These are phyloP conservation scores for Penicillium samsonianum DNA, from an alignment of 495 filamentous ascomycete genomes.

Conservation along the genomic window DNA sequence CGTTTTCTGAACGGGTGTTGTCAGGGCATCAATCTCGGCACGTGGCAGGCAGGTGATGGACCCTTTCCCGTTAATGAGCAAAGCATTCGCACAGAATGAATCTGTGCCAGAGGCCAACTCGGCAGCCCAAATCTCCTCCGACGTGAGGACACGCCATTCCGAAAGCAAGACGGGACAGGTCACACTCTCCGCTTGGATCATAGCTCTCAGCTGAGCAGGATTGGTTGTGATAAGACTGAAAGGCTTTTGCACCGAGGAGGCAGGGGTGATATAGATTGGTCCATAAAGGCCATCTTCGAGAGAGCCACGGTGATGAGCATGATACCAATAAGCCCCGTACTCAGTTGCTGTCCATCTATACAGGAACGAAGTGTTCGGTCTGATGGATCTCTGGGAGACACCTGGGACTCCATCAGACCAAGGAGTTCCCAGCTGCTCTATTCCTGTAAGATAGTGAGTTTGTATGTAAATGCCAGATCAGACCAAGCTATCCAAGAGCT, in stretches of 20 bases:
- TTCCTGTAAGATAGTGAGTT: conserved; percentile 19
- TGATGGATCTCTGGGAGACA: conserved; percentile 47
- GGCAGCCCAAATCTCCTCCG: conserved; percentile 43
- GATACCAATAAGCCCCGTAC: conserved; percentile 46
- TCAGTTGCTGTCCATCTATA: conserved; percentile 47
- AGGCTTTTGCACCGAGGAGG: conserved; percentile 37
- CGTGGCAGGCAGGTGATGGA: conserved; percentile 45
- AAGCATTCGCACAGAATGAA: conserved; percentile 46
- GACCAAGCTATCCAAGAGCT: neutral
- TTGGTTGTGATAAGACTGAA: conserved; percentile 49
- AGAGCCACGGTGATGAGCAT: conserved; percentile 53
- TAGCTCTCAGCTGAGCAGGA: conserved; percentile 38
- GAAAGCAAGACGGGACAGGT: conserved; percentile 51
- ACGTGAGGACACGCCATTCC: conserved; percentile 56
- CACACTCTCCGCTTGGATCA: conserved; percentile 46
- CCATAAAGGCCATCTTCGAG: conserved; percentile 59
- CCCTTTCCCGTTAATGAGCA: conserved; percentile 60
- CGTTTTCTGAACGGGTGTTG: conserved; percentile 27
- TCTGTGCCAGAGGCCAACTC: conserved; percentile 45
- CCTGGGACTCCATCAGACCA: conserved; percentile 60
- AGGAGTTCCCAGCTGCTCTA: conserved; percentile 43
- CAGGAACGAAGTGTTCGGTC: conserved; percentile 44
- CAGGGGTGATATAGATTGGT: conserved; percentile 48
- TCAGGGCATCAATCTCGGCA: conserved; percentile 37
- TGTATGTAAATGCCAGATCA: neutral